Evolutionary conservation across 441 rosid species (phyloP).

Genomic region (Populus hybrid): DNA sequence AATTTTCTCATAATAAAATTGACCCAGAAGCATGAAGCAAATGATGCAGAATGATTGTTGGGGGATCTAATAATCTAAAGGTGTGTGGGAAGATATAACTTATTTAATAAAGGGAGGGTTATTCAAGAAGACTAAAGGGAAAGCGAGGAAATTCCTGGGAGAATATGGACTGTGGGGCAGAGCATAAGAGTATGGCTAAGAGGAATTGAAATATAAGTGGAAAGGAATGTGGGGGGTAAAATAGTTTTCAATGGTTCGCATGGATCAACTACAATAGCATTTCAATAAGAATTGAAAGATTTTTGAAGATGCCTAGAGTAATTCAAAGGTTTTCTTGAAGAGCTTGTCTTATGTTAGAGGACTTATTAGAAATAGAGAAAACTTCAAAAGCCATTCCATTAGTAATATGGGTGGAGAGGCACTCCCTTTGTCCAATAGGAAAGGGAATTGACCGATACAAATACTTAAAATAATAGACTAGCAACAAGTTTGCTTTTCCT

Average conservation of each 20-base stretch:
- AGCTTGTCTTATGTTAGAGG: background rate
- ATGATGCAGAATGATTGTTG: background rate
- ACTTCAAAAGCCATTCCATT: background rate
- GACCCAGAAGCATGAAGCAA: background rate
- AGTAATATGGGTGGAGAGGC: background rate
- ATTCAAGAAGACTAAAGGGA: background rate
- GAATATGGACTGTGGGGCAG: background rate
- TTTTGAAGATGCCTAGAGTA: background rate
- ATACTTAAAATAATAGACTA: background rate
- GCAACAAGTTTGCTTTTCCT: background rate
- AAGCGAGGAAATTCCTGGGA: background rate
- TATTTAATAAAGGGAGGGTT: background rate
- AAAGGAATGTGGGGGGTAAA: background rate
- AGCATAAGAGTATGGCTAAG: background rate
- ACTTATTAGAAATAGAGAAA: slow-evolving; percentile 5
- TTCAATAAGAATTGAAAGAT: background rate
- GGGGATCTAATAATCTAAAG: background rate
- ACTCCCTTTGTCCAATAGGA: background rate
- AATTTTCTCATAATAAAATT: background rate
- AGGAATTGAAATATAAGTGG: background rate
- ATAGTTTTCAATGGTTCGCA: background rate
- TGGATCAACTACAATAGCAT: background rate
- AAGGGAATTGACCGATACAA: background rate
- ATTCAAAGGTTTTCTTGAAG: background rate
- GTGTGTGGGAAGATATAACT: background rate